Base-by-base conservation (phyloP, 208 protist species). In the Leptomonas pyrrhocoris region DNA sequence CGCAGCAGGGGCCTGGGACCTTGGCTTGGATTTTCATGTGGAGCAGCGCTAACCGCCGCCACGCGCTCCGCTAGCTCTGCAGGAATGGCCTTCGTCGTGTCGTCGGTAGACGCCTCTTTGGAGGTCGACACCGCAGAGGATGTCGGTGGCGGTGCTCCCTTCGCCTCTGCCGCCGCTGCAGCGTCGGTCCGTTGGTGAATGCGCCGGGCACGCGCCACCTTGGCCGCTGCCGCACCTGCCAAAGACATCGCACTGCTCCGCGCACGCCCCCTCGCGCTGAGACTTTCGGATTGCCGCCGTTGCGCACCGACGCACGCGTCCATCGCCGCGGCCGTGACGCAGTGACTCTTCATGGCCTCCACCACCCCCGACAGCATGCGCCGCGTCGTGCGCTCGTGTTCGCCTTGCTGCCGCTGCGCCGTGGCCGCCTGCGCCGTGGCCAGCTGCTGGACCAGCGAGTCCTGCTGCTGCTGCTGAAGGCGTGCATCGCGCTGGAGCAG, bases 361-460 rank as follows among this genome's bases (percentile, higher is more conserved):
- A 79, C 69, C 19, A 74, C 72, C 0, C 77, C 76, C 31, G 56
- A 27, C 21, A 84, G 68, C 75, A 85, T 85, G 43, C 63, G 54
- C 30, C 70, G 67, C 36, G 70, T 80, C 6, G 64, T 34, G 38
- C 30, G 34, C 55, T 77, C 73, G 34, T 82, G 77, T 21, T 60
- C 50, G 1, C 50, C 15, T 53, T 79, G 79, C 65, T 74, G 54
- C 36, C 70, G 56, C 56, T 77, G 59, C 40, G 40, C 62, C 23
- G 70, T 65, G 2, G 62, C 64, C 28, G 74, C 65, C 45, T 92
- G 81, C 19, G 75, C 45, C 15, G 57, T 68, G 8, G 68, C 54
- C 2, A 88, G 74, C 57, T 86, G 81, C 40, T 85, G 66, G 42
- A 85, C 45, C 21, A 89, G 77, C 19, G 80, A 48, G n/a, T 76